These are phyloP conservation scores for Klebsormidium nitens DNA, from an alignment of 139 green algal genomes.

Conservation along the genomic window DNA sequence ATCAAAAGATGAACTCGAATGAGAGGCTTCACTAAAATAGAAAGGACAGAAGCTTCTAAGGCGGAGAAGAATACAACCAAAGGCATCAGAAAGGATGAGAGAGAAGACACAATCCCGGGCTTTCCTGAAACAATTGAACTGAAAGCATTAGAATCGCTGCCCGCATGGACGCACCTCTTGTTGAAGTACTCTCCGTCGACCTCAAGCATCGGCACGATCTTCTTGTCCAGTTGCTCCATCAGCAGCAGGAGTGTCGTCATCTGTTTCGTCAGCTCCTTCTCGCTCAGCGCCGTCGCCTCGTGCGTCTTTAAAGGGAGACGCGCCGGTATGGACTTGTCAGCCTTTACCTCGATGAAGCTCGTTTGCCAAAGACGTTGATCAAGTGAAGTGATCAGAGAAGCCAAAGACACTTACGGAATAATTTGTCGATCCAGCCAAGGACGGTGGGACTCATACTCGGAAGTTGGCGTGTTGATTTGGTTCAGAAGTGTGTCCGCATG, in stretches of 20 bases:
- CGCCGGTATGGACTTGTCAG: background rate
- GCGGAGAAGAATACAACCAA: no score
- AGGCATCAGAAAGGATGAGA: no score
- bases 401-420: no score
- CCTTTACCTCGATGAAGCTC: no score
- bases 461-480: no score
- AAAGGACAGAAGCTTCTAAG: no score
- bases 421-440: no score
- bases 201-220: conserved; percentile 78
- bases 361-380: no score
- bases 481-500: no score
- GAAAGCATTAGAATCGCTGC: background rate
- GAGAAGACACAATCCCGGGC: background rate
- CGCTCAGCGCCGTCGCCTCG: conserved; percentile 20
- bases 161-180: conserved; percentile 19
- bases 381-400: conserved; percentile 7
- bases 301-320: conserved; percentile 14
- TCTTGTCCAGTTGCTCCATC: conserved; percentile 76
- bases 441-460: no score
- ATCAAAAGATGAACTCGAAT: background rate
- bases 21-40: background rate
- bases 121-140: background rate
- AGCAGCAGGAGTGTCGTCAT: conserved; percentile 74
- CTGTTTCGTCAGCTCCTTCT: conserved; percentile 56
- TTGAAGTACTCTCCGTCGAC: conserved; percentile 82